phyloP scores from a whole-genome alignment of 2,329 filamentous ascomycete species.

The Penicillium expansum region DNA sequence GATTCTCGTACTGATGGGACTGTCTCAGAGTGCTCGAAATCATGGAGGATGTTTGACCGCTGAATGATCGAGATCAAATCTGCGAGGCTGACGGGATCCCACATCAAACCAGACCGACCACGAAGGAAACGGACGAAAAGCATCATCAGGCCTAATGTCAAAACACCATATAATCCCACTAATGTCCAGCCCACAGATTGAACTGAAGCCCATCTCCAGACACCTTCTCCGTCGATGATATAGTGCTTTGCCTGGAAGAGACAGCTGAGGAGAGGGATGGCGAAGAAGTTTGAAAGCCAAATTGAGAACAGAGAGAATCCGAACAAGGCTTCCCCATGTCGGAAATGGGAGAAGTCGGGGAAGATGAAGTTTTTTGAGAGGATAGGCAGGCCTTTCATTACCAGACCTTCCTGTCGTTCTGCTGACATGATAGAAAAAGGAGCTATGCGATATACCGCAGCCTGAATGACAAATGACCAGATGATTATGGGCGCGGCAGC shows the following conservation, averaged over 20 bases:
- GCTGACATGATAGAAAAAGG: conserved; percentile 78
- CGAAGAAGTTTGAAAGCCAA: conserved; percentile 72
- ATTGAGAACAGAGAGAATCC: conserved; percentile 65
- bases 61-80: conserved; percentile 77
- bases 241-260: conserved; percentile 68
- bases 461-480: conserved; percentile 72
- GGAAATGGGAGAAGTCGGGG: conserved; percentile 65
- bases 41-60: conserved; percentile 71
- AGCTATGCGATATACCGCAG: conserved; percentile 69
- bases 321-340: conserved; percentile 65
- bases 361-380: conserved; percentile 64
- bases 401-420: conserved; percentile 57
- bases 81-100: conserved; percentile 79
- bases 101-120: conserved; percentile 71
- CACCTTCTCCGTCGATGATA: conserved; percentile 54
- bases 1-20: conserved; percentile 48
- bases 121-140: conserved; percentile 64
- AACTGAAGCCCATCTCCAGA: conserved; percentile 78
- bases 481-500: conserved; percentile 69
- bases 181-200: conserved; percentile 76
- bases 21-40: conserved; percentile 69
- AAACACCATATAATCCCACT: conserved; percentile 68
- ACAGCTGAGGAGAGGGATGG: conserved; percentile 76
- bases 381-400: conserved; percentile 61
- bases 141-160: conserved; percentile 58